Evolutionary conservation across 306 rosid species (phyloP).

Genomic region (Cicer arietinum): DNA sequence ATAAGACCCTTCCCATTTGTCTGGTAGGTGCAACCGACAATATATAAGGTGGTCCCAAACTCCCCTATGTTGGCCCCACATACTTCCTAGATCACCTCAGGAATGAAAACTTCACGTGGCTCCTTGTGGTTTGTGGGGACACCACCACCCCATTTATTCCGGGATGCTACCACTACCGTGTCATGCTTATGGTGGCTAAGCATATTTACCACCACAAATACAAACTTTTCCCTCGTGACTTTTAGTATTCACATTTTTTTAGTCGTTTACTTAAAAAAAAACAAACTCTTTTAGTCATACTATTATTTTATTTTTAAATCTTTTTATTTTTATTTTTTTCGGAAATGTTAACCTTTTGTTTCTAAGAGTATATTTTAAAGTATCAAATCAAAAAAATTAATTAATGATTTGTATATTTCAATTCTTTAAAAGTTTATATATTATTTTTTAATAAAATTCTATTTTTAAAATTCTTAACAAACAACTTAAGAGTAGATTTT

Average conservation of each 20-base stretch:
- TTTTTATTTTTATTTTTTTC: no score
- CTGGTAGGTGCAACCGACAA: conserved; percentile 41
- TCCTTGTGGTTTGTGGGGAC: conserved; percentile 34
- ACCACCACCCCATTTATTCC: conserved; percentile 18
- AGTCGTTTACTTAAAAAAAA: no score
- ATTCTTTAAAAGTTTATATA: no score
- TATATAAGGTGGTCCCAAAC: neutral
- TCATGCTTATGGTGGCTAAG: conserved; percentile 34
- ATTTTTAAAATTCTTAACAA: no score
- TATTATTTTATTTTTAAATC: no score
- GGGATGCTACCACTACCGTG: conserved; percentile 32
- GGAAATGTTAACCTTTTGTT: no score
- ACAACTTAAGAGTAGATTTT: no score
- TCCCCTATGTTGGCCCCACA: neutral
- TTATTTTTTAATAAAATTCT: no score
- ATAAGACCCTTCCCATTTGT: conserved; percentile 28
- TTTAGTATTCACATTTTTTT: neutral
- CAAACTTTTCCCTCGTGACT: neutral
- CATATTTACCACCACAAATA: conserved; percentile 17
- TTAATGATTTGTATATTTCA: no score
- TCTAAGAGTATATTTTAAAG: no score
- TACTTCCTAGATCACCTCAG: neutral
- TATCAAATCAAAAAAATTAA: no score
- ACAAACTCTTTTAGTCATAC: no score
- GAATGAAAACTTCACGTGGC: conserved; percentile 30